Conservation (phyloP, 441 rosid genomes). For the Theobroma grandiflorum region DNA sequence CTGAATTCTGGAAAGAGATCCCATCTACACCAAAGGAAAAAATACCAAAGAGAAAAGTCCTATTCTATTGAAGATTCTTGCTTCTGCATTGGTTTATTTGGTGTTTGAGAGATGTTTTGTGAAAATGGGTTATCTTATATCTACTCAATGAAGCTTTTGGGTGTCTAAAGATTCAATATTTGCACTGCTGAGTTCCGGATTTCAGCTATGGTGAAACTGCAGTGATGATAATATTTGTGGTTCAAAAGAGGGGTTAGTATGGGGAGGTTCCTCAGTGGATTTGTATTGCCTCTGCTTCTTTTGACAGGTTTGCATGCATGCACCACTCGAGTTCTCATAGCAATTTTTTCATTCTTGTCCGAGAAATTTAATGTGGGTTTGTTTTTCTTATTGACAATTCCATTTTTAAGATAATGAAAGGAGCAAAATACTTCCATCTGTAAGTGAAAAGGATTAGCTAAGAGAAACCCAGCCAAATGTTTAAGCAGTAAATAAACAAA, state of each 20-base stretch:
- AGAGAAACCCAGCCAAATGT: slow-evolving; percentile 4
- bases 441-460: background rate
- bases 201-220: slow-evolving; percentile 16
- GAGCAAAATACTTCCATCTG: slow-evolving; percentile 1
- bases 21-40: background rate
- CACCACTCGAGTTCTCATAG: slow-evolving; percentile 9
- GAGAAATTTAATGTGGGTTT: background rate
- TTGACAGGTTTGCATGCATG: slow-evolving; percentile 48
- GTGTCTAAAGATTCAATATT: slow-evolving; percentile 18
- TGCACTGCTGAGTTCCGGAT: background rate
- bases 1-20: background rate
- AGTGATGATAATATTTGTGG: slow-evolving; percentile 22
- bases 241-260: slow-evolving; percentile 30
- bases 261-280: slow-evolving; percentile 54
- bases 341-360: background rate
- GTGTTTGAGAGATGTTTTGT: background rate
- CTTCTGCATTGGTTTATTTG: slow-evolving; percentile 3
- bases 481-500: background rate
- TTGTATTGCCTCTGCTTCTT: slow-evolving; percentile 56
- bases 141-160: slow-evolving; percentile 11
- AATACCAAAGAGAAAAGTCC: background rate
- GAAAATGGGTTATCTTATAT: slow-evolving; percentile 10
- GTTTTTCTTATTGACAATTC: slow-evolving; percentile 10
- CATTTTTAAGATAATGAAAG: background rate
- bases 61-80: background rate